These are phyloP conservation scores for Penicillium flavigenum DNA, from an alignment of 495 filamentous ascomycete genomes.

Conservation along the genomic window DNA sequence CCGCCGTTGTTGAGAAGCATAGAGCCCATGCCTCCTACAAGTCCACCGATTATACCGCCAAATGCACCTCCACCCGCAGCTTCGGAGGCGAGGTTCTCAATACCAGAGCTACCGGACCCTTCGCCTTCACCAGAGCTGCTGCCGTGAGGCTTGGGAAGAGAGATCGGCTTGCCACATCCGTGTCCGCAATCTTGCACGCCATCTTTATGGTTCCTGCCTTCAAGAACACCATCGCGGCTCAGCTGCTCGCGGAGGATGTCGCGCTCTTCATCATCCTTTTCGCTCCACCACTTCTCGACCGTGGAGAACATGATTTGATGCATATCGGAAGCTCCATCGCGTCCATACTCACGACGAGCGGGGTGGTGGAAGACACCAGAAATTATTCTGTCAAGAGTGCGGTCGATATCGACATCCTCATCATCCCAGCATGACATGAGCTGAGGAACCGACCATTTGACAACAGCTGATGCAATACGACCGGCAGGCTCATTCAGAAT, in stretches of 20 bases:
- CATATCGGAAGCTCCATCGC: conserved; percentile 71
- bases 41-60: conserved; percentile 52
- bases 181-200: conserved; percentile 82
- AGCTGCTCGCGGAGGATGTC: conserved; percentile 67
- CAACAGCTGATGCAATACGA: conserved; percentile 69
- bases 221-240: conserved; percentile 69
- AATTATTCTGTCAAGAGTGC: conserved; percentile 70
- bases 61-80: conserved; percentile 49
- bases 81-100: conserved; percentile 44
- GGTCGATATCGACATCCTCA: conserved; percentile 62
- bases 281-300: conserved; percentile 77
- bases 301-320: conserved; percentile 73
- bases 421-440: conserved; percentile 85
- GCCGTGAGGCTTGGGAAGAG: conserved; percentile 48
- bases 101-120: conserved; percentile 27
- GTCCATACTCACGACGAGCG: conserved; percentile 64
- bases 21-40: conserved; percentile 49
- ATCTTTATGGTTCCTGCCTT: conserved; percentile 78
- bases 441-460: conserved; percentile 83
- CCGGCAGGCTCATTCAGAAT: conserved; percentile 87
- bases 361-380: conserved; percentile 86
- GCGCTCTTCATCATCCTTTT: conserved; percentile 58
- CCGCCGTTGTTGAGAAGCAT: conserved; percentile 39
- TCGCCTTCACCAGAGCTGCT: conserved; percentile 30
- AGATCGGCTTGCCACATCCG: conserved; percentile 73